Evolutionary conservation across 202 grass and related monocot species (phyloP).

Genomic region (Brachypodium distachyon): DNA sequence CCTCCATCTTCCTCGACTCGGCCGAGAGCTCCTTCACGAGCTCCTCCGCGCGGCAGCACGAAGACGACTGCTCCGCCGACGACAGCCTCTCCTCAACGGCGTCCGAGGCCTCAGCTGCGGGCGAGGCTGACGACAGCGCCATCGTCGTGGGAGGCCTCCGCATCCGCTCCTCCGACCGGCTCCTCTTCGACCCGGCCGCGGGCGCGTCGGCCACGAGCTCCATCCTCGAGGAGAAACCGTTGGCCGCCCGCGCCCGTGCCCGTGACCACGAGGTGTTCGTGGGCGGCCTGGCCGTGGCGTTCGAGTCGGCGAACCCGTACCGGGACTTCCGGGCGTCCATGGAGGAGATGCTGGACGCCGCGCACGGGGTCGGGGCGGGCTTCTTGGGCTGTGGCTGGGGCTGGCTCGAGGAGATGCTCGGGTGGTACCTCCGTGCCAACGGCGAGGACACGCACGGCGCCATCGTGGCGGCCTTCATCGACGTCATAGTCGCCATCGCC

Average conservation of each 20-base stretch:
- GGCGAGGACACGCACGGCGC: constrained; percentile 43
- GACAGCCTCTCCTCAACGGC: constrained; percentile 48
- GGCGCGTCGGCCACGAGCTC: constrained; percentile 40
- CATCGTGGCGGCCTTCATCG: constrained; percentile 69
- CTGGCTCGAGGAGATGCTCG: constrained; percentile 76
- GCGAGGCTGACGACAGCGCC: constrained; percentile 21
- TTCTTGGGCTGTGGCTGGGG: constrained; percentile 51
- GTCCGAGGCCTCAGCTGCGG: constrained; percentile 29
- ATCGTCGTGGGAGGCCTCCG: constrained; percentile 27
- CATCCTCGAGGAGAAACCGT: constrained; percentile 33
- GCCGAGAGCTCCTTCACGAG: constrained; percentile 47
- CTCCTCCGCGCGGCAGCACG: constrained; percentile 37
- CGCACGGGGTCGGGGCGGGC: constrained; percentile 45
- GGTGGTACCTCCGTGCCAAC: constrained; percentile 72
- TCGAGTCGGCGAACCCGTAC: constrained; percentile 77
- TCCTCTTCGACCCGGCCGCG: constrained; percentile 74
- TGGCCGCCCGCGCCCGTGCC: too few relatives aligned
- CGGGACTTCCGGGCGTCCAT: constrained; percentile 69
- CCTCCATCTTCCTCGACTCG: constrained; percentile 46
- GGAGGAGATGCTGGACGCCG: constrained; percentile 66
- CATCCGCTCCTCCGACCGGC: constrained; percentile 51
- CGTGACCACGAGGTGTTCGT: constrained; percentile 30
- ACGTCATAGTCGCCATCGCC: constrained; percentile 61
- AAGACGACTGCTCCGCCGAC: constrained; percentile 46
- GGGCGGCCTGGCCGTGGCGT: constrained; percentile 46